Conservation (phyloP, 495 filamentous ascomycete species). For the Penicillium desertorum region DNA sequence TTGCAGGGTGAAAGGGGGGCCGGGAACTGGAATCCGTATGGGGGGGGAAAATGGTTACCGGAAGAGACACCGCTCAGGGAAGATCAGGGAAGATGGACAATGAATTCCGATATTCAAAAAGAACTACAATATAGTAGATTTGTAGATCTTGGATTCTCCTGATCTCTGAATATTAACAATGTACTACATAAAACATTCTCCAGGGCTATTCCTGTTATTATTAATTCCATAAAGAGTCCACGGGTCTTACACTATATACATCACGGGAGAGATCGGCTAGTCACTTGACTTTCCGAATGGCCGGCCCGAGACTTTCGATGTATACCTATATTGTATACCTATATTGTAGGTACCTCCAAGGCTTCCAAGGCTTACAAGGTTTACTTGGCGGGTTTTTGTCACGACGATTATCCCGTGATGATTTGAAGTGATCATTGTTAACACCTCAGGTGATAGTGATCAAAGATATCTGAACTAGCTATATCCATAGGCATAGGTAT, state of each 20-base stretch:
- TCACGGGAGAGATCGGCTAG: conserved; percentile 6
- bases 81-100: background rate
- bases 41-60: conserved; percentile 10
- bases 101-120: conserved; percentile 1
- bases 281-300: background rate
- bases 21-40: conserved; percentile 30
- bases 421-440: too few species aligned
- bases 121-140: too few species aligned
- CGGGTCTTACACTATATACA: background rate
- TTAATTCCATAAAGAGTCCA: too few species aligned
- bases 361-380: too few species aligned
- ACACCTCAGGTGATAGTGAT: too few species aligned
- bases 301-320: background rate
- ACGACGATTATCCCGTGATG: background rate
- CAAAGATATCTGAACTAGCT: too few species aligned
- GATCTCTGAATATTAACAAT: background rate
- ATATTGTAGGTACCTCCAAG: too few species aligned
- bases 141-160: background rate
- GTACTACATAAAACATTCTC: background rate
- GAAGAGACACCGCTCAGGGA: background rate
- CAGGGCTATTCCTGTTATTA: too few species aligned
- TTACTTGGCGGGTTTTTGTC: background rate
- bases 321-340: too few species aligned
- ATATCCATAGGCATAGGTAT: background rate
- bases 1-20: conserved; percentile 5